Base-by-base conservation (phyloP, 345 rosid species). In the Arabidopsis arenosa region DNA sequence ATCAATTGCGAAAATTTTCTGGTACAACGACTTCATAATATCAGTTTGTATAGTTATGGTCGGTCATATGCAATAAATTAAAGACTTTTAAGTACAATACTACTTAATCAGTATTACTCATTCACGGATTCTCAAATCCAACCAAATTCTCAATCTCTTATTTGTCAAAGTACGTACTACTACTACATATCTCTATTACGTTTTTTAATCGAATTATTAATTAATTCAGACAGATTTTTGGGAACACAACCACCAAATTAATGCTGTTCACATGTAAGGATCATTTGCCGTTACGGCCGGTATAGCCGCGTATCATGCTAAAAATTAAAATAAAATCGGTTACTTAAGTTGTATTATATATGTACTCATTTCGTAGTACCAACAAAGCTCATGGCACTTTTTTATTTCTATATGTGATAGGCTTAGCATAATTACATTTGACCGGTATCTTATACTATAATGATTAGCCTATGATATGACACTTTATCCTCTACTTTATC, bases 271-370 rank as follows among this genome's bases (percentile, higher is more conserved):
- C 90, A 87, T 89, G 95, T 55, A 80, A 86, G 84, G 69, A 87
- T 89, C 86, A 81, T 82, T 83, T 83, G 85, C 81, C 75, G 83
- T 87, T 89, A 84, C 79, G 83, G 76, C 74, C 70, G 83, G 85
- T 86, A 81, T 80, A 70, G 82, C 86, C 87, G 85, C 86, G 70
- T 84, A 85, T 81, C 81, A 77, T 47, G 89, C 80, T 66, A 8
- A 41, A 45, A 21, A 40, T 30, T 39, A 63, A 33, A 14, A 48
- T 51, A 28, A 51, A 72, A 6, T 77, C 44, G 28, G 70, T 71
- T 48, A 64, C 52, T 59, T 58, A 72, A 66, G 37, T 33, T 43
- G 54, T 59, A 78, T 72, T 72, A 32, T 60, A 51, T 73, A 43
- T 15, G 17, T 60, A 59, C 33, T 68, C 75, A 18, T 18, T 75